Conservation (phyloP, 2,329 filamentous ascomycete species). For the Aspergillus oerlinghausenensis region DNA sequence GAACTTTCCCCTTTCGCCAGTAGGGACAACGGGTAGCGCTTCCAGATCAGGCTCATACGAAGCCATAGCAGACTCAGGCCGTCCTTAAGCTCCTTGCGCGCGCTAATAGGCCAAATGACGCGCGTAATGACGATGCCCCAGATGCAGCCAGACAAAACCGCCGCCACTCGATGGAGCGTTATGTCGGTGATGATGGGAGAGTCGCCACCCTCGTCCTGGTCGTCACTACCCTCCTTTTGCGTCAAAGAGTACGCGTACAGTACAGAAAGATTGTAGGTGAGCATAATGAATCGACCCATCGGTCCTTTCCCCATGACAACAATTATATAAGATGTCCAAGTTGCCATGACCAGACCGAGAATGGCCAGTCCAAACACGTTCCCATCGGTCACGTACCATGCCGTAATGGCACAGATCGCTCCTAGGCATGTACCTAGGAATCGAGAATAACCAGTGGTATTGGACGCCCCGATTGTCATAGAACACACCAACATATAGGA, state of each 20-base stretch:
- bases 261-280: slow-evolving; percentile 93
- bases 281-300: slow-evolving; percentile 85
- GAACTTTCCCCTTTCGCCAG: slow-evolving; percentile 58
- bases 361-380: slow-evolving; percentile 72
- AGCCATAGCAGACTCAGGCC: slow-evolving; percentile 88
- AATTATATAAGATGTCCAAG: slow-evolving; percentile 87
- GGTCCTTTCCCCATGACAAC: slow-evolving; percentile 78
- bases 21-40: slow-evolving; percentile 77
- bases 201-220: slow-evolving; percentile 78
- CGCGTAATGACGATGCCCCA: slow-evolving; percentile 92
- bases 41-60: slow-evolving; percentile 94
- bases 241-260: slow-evolving; percentile 91
- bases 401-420: slow-evolving; percentile 66
- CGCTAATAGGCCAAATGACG: slow-evolving; percentile 89
- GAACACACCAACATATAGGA: slow-evolving; percentile 98
- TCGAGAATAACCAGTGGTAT: slow-evolving; percentile 82
- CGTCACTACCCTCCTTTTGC: slow-evolving; percentile 72
- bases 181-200: slow-evolving; percentile 85
- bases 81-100: slow-evolving; percentile 79
- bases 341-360: slow-evolving; percentile 74
- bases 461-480: slow-evolving; percentile 95
- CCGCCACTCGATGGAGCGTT: slow-evolving; percentile 76
- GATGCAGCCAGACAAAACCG: slow-evolving; percentile 79
- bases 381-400: slow-evolving; percentile 72
- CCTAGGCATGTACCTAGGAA: slow-evolving; percentile 84